Base-by-base conservation (phyloP, 129 eudicot genomes). In the Centrapalus pauciflorus region DNA sequence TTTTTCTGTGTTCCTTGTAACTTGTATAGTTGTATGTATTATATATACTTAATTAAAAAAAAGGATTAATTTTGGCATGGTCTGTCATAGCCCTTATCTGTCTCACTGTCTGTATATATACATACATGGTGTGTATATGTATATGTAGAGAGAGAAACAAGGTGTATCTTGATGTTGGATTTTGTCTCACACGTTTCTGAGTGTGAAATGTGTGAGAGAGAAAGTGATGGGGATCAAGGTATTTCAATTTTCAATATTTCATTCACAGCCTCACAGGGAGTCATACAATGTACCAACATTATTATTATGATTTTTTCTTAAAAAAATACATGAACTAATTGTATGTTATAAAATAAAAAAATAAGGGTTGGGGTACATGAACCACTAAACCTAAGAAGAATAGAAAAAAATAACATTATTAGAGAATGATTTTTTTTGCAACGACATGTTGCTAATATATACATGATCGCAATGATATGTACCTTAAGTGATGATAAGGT, bases 261-360 rank as follows among this genome's bases (percentile, higher is more conserved):
- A 35, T 37, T 50, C 29, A 65, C 25, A 54, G n/a, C n/a, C n/a
- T n/a, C n/a, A n/a, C n/a, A n/a, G n/a, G 54, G 37, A 34, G 10
- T 59, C 33, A 61, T 70, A 67, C 68, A 46, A 41, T 59, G 76
- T 48, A 70, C 76, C 67, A 59, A 70, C 67, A 70, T 45, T 70
- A 45, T 54, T 51, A n/a, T n/a, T n/a, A n/a, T n/a, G n/a, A n/a
- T n/a, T n/a, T n/a, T n/a, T n/a, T n/a, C n/a, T n/a, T n/a, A n/a
- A n/a, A n/a, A n/a, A n/a, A n/a, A n/a, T n/a, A n/a, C n/a, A n/a
- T n/a, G n/a, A n/a, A n/a, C n/a, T n/a, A n/a, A n/a, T n/a, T n/a
- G n/a, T n/a, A n/a, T n/a, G n/a, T n/a, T n/a, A n/a, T n/a, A n/a
- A n/a, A n/a, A n/a, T n/a, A n/a, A n/a, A n/a, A n/a, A n/a, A n/a